These are phyloP conservation scores for Suillus weaverae DNA, from an alignment of 768 basidiomycete genomes.

Conservation along the genomic window DNA sequence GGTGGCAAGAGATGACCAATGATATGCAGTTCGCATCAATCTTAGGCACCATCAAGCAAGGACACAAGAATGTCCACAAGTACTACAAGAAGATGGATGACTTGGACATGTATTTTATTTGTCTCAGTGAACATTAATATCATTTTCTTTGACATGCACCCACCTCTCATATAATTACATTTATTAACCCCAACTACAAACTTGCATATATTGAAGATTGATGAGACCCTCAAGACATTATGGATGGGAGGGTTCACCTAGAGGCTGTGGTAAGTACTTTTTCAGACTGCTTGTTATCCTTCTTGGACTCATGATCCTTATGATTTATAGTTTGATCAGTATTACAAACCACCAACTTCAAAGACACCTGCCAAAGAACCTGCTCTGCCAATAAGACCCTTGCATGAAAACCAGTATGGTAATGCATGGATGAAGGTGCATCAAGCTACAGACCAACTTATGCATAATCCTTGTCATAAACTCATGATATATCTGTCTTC, in stretches of 20 bases:
- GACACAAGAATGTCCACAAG: neutral
- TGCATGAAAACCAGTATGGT: neutral
- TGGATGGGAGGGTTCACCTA: neutral
- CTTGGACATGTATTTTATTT: neutral
- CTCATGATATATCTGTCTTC: neutral
- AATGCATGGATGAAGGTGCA: neutral
- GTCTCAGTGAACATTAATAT: neutral
- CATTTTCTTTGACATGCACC: neutral
- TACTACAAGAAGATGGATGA: neutral
- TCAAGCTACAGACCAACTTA: neutral
- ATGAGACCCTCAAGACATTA: neutral
- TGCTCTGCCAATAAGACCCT: neutral
- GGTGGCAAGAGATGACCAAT: neutral
- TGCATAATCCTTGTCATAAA: neutral
- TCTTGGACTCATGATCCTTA: too few species aligned
- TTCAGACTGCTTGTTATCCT: too few species aligned
- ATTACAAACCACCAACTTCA: neutral
- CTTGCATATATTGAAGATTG: neutral
- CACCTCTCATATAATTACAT: neutral
- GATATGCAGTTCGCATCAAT: rapidly evolving
- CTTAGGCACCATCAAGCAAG: neutral
- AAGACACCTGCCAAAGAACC: neutral
- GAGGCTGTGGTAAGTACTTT: neutral
- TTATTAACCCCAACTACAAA: neutral
- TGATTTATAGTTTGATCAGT: neutral